Conservation (phyloP, 371 early-diverging fungal species). For the Encephalitozoon cuniculi region DNA sequence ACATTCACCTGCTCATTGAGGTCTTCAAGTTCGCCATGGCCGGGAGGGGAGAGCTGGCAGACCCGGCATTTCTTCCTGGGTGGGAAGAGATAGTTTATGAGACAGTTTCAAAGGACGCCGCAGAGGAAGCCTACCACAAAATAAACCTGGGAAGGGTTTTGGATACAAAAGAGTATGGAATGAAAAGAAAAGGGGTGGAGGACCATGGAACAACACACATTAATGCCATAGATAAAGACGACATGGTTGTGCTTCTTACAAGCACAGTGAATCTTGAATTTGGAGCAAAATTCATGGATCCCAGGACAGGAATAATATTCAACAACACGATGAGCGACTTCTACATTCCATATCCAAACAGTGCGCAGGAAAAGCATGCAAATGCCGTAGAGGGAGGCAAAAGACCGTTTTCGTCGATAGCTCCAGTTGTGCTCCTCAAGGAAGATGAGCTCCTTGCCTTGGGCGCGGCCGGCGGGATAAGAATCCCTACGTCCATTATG, state of each 20-base stretch:
- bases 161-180: slow-evolving; percentile 29
- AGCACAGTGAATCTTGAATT: slow-evolving; percentile 78
- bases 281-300: slow-evolving; percentile 82
- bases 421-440: slow-evolving; percentile 72
- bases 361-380: slow-evolving; percentile 72
- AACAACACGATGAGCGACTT: slow-evolving; percentile 98
- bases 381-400: slow-evolving; percentile 77
- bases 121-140: slow-evolving; percentile 63
- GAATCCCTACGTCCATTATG: slow-evolving; percentile 75
- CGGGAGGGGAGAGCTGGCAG: slow-evolving; percentile 70
- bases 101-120: slow-evolving; percentile 67
- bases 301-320: slow-evolving; percentile 80
- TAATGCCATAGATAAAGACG: slow-evolving; percentile 74
- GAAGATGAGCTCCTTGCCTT: slow-evolving; percentile 67
- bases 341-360: slow-evolving; percentile 71
- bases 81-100: slow-evolving; percentile 36
- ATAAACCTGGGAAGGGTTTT: slow-evolving; percentile 29
- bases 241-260: slow-evolving; percentile 75
- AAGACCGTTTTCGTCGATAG: slow-evolving; percentile 77
- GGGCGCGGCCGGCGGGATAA: slow-evolving; percentile 86
- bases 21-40: slow-evolving; percentile 80
- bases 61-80: slow-evolving; percentile 64
- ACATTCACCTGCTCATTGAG: slow-evolving; percentile 67
- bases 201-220: slow-evolving; percentile 92
- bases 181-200: slow-evolving; percentile 59